Evolutionary conservation across 2,329 filamentous ascomycete genomes (phyloP).

Genomic region (Monosporascus sp.): DNA sequence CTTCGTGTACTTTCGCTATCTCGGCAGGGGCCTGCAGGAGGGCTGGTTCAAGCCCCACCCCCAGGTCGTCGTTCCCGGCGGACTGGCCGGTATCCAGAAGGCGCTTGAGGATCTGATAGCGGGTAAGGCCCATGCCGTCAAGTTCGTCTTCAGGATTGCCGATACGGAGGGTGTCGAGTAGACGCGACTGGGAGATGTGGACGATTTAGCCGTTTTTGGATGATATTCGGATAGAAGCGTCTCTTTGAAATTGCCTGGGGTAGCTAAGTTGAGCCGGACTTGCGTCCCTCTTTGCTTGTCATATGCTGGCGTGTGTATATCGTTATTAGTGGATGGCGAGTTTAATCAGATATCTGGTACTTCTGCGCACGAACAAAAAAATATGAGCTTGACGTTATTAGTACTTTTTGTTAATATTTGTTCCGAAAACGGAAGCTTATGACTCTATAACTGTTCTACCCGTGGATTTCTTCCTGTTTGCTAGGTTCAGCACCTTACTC

Average conservation of each 20-base stretch:
- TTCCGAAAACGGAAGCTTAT: too few relatives aligned
- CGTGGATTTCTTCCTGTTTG: too few relatives aligned
- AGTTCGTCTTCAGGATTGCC: constrained; percentile 36
- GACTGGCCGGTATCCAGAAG: constrained; percentile 29
- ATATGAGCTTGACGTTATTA: too few relatives aligned
- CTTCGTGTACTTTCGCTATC: constrained; percentile 30
- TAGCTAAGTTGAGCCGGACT: not conserved
- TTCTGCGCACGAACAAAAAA: too few relatives aligned
- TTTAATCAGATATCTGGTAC: too few relatives aligned
- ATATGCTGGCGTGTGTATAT: too few relatives aligned
- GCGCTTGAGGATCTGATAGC: constrained; percentile 30
- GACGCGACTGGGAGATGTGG: not conserved
- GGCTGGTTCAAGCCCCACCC: constrained; percentile 38
- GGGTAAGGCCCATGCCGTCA: constrained; percentile 37
- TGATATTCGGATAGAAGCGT: not conserved
- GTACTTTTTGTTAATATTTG: too few relatives aligned
- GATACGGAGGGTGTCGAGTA: constrained; percentile 21
- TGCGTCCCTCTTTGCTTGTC: not conserved
- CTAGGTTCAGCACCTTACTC: too few relatives aligned
- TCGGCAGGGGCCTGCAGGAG: constrained; percentile 29
- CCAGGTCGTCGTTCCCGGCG: constrained; percentile 28
- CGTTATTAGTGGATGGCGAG: too few relatives aligned
- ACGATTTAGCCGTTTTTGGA: not conserved
- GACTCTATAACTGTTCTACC: too few relatives aligned
- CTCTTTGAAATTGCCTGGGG: not conserved